Conservation (phyloP, 768 basidiomycete species). For the Pholiota conissans region DNA sequence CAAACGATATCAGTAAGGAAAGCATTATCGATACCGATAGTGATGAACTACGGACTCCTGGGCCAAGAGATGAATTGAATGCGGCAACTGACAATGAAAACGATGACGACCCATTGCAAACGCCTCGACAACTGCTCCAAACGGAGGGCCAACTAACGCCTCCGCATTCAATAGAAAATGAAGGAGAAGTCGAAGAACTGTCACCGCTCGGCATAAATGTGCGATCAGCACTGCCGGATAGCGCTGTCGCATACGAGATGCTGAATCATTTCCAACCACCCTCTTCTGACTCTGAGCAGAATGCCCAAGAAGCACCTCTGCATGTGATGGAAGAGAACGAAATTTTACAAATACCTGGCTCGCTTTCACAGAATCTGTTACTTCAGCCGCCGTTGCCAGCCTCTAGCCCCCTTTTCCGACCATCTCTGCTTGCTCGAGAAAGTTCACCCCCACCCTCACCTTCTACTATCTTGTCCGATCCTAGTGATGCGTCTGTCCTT, state of each 20-base stretch:
- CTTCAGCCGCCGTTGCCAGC: slow-evolving; percentile 24
- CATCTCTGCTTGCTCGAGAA: slow-evolving; percentile 6
- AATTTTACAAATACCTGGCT: background rate
- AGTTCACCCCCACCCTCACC: slow-evolving; percentile 17
- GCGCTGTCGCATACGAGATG: slow-evolving; percentile 8
- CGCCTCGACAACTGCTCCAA: slow-evolving; percentile 14
- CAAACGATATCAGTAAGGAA: background rate
- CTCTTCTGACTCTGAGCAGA: slow-evolving; percentile 11
- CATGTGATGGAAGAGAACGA: background rate
- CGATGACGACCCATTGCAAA: slow-evolving; percentile 22
- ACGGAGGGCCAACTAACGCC: background rate
- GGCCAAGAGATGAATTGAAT: background rate
- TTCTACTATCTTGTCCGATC: slow-evolving; percentile 21
- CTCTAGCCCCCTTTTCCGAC: slow-evolving; percentile 21
- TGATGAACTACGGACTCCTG: slow-evolving; percentile 8
- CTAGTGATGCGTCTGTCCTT: slow-evolving; percentile 24
- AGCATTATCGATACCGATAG: slow-evolving; percentile 7
- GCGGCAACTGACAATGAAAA: slow-evolving; percentile 13
- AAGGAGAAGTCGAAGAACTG: slow-evolving; percentile 13
- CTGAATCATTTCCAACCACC: background rate
- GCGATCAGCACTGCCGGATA: slow-evolving; percentile 19
- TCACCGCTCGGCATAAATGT: slow-evolving; percentile 26
- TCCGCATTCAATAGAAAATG: slow-evolving; percentile 1
- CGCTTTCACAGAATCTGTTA: slow-evolving; percentile 23
- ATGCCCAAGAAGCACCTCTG: background rate